phyloP scores from a whole-genome alignment of 306 rosid genomes.

The Vigna mungo region DNA sequence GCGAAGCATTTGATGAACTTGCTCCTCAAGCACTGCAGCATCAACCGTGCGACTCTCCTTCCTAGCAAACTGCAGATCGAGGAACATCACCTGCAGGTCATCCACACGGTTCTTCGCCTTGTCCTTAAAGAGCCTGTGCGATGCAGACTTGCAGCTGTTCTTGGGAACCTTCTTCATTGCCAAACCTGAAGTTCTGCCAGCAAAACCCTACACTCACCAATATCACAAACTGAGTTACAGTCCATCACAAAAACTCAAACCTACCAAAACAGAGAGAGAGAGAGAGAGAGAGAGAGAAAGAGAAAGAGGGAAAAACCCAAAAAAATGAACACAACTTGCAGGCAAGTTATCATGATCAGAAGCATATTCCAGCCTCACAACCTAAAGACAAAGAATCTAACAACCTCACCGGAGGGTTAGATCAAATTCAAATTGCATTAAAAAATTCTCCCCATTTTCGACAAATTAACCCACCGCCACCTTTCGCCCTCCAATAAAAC shows the following conservation, averaged over 20 bases:
- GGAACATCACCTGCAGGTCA: conserved; percentile 86
- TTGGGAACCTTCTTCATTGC: conserved; percentile 88
- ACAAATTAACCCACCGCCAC: background rate
- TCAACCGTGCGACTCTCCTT: conserved; percentile 93
- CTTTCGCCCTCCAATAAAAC: background rate
- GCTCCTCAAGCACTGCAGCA: conserved; percentile 87
- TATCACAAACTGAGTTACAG: conserved; percentile 36
- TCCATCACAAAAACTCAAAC: conserved; percentile 37
- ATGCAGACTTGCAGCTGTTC: conserved; percentile 91
- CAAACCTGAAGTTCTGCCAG: conserved; percentile 46
- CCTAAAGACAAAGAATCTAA: conserved; percentile 31
- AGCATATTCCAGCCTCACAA: conserved; percentile 49
- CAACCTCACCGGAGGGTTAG: conserved; percentile 18
- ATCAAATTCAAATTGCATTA: conserved; percentile 29
- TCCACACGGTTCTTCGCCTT: conserved; percentile 97
- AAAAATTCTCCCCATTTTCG: conserved; percentile 29
- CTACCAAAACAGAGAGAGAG: background rate
- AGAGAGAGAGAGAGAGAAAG: too few species aligned
- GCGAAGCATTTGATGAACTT: conserved; percentile 98
- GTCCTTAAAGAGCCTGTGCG: conserved; percentile 93
- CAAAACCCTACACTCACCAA: conserved; percentile 51
- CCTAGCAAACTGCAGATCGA: conserved; percentile 92
- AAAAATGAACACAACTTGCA: conserved; percentile 39
- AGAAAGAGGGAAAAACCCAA: background rate
- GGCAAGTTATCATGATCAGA: conserved; percentile 40